Conservation (phyloP, 495 filamentous ascomycete genomes). For the Annulohypoxylon nitens region DNA sequence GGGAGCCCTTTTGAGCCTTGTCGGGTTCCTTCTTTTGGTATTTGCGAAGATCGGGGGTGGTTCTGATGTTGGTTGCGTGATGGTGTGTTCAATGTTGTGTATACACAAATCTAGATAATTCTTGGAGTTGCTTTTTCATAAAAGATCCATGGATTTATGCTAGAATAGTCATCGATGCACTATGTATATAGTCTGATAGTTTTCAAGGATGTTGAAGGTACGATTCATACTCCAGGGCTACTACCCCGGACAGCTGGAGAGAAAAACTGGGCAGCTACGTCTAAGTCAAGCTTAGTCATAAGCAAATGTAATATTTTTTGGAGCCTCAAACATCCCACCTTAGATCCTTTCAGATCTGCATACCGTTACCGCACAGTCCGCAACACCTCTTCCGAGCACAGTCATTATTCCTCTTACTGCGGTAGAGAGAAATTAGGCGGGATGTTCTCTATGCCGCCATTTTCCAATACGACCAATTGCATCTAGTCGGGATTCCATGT, state of each 20-base stretch:
- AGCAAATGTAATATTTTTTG: slow-evolving; percentile 27
- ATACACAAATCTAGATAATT: not conserved
- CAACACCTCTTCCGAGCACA: slow-evolving; percentile 27
- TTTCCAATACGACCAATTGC: slow-evolving; percentile 15
- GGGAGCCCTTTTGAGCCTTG: slow-evolving; percentile 8
- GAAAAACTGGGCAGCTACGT: not conserved
- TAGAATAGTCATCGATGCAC: not conserved
- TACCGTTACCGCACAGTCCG: not conserved
- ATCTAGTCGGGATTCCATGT: slow-evolving; percentile 30
- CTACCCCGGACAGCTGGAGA: slow-evolving; percentile 9
- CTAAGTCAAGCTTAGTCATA: slow-evolving; percentile 38
- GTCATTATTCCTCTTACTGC: slow-evolving; percentile 9
- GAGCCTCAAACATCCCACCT: slow-evolving; percentile 40
- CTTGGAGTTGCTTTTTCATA: slow-evolving; percentile 1
- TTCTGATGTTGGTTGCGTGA: not conserved
- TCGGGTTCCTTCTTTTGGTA: slow-evolving; percentile 10
- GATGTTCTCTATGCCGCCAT: slow-evolving; percentile 18
- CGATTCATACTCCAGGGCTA: not conserved
- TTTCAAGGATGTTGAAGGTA: slow-evolving; percentile 7
- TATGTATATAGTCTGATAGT: not conserved
- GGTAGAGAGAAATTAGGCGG: slow-evolving; percentile 9
- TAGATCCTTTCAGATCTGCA: slow-evolving; percentile 7
- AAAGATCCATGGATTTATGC: slow-evolving; percentile 1
- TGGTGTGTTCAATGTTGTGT: not conserved
- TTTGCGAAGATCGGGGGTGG: not conserved